Conservation (phyloP, 2,329 filamentous ascomycete species). For the Neodidymelliopsis sp. region DNA sequence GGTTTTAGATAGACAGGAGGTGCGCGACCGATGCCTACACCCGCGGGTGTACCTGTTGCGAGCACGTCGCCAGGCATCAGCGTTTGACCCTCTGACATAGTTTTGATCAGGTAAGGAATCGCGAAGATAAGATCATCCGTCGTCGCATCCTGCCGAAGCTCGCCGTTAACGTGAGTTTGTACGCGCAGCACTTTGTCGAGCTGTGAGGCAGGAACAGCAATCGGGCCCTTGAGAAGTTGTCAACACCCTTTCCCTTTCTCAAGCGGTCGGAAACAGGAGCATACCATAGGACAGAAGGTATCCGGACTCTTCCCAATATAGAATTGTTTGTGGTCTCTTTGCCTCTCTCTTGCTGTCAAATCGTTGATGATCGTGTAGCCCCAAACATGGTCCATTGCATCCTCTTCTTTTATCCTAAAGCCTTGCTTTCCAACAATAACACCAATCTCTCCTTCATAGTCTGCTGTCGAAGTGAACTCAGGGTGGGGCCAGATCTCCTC, state of each 20-base stretch:
- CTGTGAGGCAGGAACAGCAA: constrained; percentile 58
- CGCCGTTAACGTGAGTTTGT: constrained; percentile 57
- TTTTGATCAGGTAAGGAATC: constrained; percentile 55
- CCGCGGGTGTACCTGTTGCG: constrained; percentile 58
- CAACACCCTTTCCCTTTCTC: no score
- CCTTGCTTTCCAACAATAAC: constrained; percentile 63
- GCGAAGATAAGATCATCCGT: constrained; percentile 57
- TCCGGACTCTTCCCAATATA: constrained; percentile 65
- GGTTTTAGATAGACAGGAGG: constrained; percentile 43
- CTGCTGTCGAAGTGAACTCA: constrained; percentile 58
- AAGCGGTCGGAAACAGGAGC: no score
- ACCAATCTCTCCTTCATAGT: constrained; percentile 66
- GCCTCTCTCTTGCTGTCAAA: constrained; percentile 34
- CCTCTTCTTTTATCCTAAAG: constrained; percentile 51
- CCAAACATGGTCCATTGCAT: constrained; percentile 62
- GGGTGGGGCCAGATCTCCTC: constrained; percentile 57
- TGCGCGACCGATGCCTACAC: constrained; percentile 51
- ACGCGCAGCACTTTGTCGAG: constrained; percentile 55
- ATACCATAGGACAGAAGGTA: constrained; percentile 63
- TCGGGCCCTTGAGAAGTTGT: constrained; percentile 53
- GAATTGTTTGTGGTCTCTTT: constrained; percentile 63
- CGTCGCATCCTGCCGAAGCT: constrained; percentile 56
- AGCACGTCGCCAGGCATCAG: constrained; percentile 56
- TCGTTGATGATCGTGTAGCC: constrained; percentile 63
- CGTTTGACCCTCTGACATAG: constrained; percentile 56